Base-by-base conservation (phyloP, 192 early-diverging fungal genomes). In the Entophlyctis helioformis region DNA sequence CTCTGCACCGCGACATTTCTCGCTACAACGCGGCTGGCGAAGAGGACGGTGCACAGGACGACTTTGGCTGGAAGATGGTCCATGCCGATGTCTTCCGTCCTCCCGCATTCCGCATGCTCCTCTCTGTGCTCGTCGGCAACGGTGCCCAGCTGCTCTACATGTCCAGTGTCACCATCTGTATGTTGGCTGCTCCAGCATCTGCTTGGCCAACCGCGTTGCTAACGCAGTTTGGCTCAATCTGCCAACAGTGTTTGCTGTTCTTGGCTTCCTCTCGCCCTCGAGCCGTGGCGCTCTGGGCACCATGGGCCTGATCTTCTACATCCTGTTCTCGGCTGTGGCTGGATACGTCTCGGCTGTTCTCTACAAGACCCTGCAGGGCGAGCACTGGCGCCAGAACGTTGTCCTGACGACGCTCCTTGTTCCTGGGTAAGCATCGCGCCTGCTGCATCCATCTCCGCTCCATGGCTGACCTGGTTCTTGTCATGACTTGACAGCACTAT, bases 351-450 rank as follows among this genome's bases (percentile, higher is more conserved):
- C 91, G 5, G 81, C 89, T 1, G 77, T 86, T 42, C 42, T 83
- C 16, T 97, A 95, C 67, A 91, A 93, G 63, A 87, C 87, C 78
- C 78, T 85, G 61, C 84, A 82, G n/a, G 94, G 94, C 34, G 86
- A 85, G 39, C 63, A 78, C 25, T 85, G 87, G 76, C 84, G 78
- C 51, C 65, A 64, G 19, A 95, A 93, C 49, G 82, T 93, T 20
- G 48, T 87, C 24, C 63, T 88, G 15, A 89, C 89, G 1, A 82
- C 84, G 5, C 67, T 86, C 21, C 71, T 95, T 44, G 76, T 97
- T 28, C 94, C 84, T 22, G 69, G 64, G 78, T 82, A 71, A 66
- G 63, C 39, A 20, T 10, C 39, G 10, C 13, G 7, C 6, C 39
- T 8, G 11, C 39, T 16, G 13, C 8, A 7, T 40, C 13, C 18